A percentile compares a stretch with the other conserved stretches of the same genome.
Evolutionary conservation across 306 rosid genomes (phyloP).

Genomic region (Fagus sylvatica): DNA sequence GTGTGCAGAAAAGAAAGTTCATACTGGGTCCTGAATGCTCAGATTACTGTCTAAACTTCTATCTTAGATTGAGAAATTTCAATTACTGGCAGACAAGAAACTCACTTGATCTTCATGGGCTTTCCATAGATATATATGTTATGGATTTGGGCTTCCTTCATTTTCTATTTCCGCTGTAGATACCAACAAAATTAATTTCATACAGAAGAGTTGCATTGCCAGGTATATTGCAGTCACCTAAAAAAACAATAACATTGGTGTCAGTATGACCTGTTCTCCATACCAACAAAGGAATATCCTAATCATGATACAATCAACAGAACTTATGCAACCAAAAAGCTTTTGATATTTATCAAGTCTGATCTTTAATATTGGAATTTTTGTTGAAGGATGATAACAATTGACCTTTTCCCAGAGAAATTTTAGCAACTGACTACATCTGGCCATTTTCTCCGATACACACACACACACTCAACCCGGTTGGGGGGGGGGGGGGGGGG

Average conservation of each 20-base stretch:
- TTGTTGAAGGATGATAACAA: neutral
- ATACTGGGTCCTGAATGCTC: constrained; percentile 6
- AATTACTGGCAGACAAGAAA: constrained; percentile 22
- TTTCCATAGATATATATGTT: constrained; percentile 11
- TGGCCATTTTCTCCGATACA: neutral
- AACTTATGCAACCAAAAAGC: constrained; percentile 6
- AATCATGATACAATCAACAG: constrained; percentile 2
- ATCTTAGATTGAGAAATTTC: constrained; percentile 13
- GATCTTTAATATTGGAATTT: neutral
- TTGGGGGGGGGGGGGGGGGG: neutral
- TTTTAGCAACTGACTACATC: neutral
- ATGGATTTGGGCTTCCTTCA: constrained; percentile 35
- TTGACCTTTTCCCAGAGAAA: neutral
- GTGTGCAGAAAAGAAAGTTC: constrained; percentile 15
- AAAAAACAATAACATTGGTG: constrained; percentile 21
- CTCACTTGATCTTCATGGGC: constrained; percentile 41
- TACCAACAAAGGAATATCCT: constrained; percentile 14
- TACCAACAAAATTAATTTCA: constrained; percentile 67
- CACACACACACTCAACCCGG: neutral
- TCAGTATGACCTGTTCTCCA: constrained; percentile 25
- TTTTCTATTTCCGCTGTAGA: constrained; percentile 79
- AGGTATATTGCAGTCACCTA: constrained; percentile 97
- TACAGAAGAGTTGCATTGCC: constrained; percentile 89
- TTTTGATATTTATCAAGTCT: neutral
- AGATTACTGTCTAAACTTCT: constrained; percentile 31